phyloP scores from a whole-genome alignment of 208 protist genomes.

The Wallacemonas sp. region DNA sequence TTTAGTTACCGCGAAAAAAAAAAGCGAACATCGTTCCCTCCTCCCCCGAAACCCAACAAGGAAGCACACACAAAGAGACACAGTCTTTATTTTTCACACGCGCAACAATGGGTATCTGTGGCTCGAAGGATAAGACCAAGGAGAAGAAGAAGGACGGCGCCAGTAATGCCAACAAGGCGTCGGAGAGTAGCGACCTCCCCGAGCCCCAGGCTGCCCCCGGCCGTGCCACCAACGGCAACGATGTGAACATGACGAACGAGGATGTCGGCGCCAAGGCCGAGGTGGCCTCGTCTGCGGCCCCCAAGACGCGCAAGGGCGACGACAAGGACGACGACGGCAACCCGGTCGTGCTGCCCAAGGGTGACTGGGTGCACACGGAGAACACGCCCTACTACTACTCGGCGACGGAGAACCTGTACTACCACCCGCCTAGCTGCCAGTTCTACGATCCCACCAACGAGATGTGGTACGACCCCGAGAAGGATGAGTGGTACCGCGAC shows the following conservation, averaged over 20 bases:
- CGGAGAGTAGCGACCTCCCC: conserved; percentile 6
- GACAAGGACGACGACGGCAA: conserved; percentile 62
- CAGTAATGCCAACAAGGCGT: conserved; percentile 18
- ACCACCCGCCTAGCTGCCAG: conserved; percentile 88
- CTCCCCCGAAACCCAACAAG: not conserved
- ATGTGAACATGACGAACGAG: conserved; percentile 16
- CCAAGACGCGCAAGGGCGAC: conserved; percentile 18
- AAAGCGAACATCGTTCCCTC: not conserved
- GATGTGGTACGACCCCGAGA: conserved; percentile 91
- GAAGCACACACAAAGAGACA: conserved; percentile 12
- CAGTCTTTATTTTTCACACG: conserved; percentile 2
- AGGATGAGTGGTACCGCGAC: conserved; percentile 89
- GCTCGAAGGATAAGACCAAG: conserved; percentile 43
- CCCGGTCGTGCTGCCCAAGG: conserved; percentile 69
- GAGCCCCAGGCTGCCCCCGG: conserved; percentile 26
- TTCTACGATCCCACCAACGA: conserved; percentile 90
- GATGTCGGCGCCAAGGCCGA: conserved; percentile 15
- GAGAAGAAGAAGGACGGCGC: conserved; percentile 18
- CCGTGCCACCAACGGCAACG: conserved; percentile 27
- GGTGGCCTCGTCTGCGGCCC: conserved; percentile 15
- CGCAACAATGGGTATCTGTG: conserved; percentile 48
- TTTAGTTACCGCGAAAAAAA: too few relatives aligned
- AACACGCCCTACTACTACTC: conserved; percentile 91
- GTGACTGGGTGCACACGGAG: conserved; percentile 79
- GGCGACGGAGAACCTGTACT: conserved; percentile 84